phyloP scores from a whole-genome alignment of 257 asterid species.

The Solanum sparsipilum region DNA sequence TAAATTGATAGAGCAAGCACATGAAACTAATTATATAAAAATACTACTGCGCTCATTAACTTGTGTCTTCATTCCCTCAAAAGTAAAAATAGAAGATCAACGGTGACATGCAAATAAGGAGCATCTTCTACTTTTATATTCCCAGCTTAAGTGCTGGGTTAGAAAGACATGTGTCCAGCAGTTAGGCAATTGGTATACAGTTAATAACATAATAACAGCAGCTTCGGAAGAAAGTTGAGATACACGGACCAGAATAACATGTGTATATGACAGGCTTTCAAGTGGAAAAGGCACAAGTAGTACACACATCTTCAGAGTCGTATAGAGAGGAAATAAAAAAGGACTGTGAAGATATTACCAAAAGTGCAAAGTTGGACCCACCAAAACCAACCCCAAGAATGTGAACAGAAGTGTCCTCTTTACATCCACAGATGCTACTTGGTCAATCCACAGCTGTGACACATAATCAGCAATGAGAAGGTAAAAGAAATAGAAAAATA shows the following conservation, averaged over 20 bases:
- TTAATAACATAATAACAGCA: background rate
- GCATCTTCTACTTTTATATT: background rate
- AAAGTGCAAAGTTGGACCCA: constrained; percentile 91
- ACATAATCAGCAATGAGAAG: background rate
- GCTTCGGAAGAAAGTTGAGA: background rate
- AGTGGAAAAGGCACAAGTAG: background rate
- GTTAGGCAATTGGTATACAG: background rate
- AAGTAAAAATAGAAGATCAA: background rate
- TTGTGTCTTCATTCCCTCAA: background rate
- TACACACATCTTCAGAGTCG: background rate
- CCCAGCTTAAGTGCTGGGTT: background rate
- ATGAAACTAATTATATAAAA: background rate
- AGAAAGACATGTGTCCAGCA: background rate
- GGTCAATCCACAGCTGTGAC: constrained; percentile 59
- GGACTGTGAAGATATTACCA: constrained; percentile 37
- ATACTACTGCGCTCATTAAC: background rate
- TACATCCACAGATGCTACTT: constrained; percentile 53
- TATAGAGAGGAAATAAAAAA: background rate
- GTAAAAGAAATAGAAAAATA: background rate
- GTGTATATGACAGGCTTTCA: background rate
- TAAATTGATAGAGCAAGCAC: background rate
- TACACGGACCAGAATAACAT: background rate
- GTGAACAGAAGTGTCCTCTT: constrained; percentile 71
- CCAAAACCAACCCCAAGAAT: constrained; percentile 77
- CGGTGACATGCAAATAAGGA: background rate